phyloP scores from a whole-genome alignment of 768 basidiomycete species.

The Flagelloscypha sp. region DNA sequence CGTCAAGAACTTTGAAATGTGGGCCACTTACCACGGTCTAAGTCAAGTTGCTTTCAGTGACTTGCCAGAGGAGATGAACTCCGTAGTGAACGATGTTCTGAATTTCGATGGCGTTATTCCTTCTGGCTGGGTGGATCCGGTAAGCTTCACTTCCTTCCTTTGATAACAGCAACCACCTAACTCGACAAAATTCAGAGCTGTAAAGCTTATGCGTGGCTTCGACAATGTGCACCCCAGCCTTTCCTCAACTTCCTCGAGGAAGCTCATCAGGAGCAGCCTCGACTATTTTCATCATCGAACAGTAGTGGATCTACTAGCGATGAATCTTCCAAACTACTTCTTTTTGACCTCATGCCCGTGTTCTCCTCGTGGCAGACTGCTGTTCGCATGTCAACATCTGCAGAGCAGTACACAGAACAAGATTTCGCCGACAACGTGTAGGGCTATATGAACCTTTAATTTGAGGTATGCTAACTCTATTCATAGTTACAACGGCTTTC shows the following conservation, averaged over 20 bases:
- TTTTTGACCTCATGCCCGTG: conserved; percentile 29
- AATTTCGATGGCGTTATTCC: conserved; percentile 27
- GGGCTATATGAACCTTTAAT: conserved; percentile 11
- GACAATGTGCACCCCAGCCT: too few species aligned
- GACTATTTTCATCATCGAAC: too few species aligned
- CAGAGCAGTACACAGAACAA: conserved; percentile 44
- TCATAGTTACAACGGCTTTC: conserved; percentile 39
- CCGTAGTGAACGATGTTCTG: conserved; percentile 31
- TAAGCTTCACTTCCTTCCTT: conserved; percentile 10
- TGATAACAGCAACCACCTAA: conserved; percentile 7
- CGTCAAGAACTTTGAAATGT: conserved; percentile 40
- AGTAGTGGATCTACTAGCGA: conserved; percentile 15
- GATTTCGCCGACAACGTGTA: conserved; percentile 51
- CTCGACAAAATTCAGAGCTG: not conserved
- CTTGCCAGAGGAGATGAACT: conserved; percentile 30
- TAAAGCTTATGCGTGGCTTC: conserved; percentile 11
- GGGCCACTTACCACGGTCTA: conserved; percentile 40
- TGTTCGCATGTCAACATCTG: conserved; percentile 32
- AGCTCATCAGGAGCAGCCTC: conserved; percentile 27
- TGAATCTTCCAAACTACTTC: conserved; percentile 13
- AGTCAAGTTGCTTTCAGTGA: conserved; percentile 42
- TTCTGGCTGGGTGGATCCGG: conserved; percentile 34
- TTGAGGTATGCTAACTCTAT: not conserved
- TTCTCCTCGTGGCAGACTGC: conserved; percentile 39
- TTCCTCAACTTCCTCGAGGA: conserved; percentile 17